These are phyloP conservation scores for Zygosaccharomyces pseudorouxii DNA, from an alignment of 805 yeast genomes.

Conservation along the genomic window DNA sequence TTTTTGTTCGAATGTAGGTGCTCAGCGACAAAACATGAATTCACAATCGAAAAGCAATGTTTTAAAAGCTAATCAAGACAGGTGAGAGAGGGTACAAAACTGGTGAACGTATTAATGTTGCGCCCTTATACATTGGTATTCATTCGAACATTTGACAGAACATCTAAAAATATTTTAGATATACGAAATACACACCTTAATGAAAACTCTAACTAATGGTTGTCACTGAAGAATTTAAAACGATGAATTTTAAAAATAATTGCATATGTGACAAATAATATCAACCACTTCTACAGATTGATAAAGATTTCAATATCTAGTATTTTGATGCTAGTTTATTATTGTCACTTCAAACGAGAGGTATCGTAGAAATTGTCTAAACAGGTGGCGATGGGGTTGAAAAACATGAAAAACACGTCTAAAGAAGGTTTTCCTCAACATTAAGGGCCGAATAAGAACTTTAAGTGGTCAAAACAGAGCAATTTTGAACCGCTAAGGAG, in stretches of 20 bases:
- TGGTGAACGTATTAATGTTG: too few species aligned
- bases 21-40: background rate
- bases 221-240: too few species aligned
- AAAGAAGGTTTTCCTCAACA: conserved; percentile 2
- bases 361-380: background rate
- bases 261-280: too few species aligned
- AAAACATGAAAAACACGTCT: conserved; percentile 8
- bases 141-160: too few species aligned
- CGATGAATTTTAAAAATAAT: too few species aligned
- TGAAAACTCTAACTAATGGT: too few species aligned
- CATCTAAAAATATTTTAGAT: too few species aligned
- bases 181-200: too few species aligned
- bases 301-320: background rate
- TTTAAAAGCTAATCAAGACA: too few species aligned
- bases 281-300: background rate
- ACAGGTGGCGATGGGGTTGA: conserved; percentile 14
- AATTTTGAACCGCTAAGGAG: conserved; percentile 8
- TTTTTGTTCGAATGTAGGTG: background rate
- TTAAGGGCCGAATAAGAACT: conserved; percentile 4
- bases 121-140: too few species aligned
- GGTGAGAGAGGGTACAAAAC: too few species aligned
- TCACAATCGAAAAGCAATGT: background rate
- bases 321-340: background rate
- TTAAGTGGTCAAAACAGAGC: conserved; percentile 12
- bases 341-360: background rate